Evolutionary conservation across 2,329 filamentous ascomycete species (phyloP).

Genomic region (Aureobasidium mangrovei): DNA sequence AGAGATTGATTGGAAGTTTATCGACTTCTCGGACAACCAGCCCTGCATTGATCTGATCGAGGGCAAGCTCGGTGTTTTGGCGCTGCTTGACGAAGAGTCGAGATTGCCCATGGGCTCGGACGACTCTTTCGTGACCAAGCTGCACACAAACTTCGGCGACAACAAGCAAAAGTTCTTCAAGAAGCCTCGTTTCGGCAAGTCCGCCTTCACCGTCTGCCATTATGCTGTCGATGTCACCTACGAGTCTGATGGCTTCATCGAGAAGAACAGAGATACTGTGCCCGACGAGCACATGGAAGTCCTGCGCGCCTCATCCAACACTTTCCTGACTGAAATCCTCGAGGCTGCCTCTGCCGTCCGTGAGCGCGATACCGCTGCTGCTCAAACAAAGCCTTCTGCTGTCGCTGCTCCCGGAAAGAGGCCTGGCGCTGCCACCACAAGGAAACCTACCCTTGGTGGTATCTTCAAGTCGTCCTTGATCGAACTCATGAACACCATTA

Average conservation of each 20-base stretch:
- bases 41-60: conserved; percentile 98
- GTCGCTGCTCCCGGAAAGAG: conserved; percentile 65
- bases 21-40: conserved; percentile 98
- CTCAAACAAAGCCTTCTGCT: conserved; percentile 53
- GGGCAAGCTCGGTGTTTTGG: conserved; percentile 87
- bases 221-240: conserved; percentile 98
- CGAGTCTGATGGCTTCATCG: conserved; percentile 97
- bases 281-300: conserved; percentile 97
- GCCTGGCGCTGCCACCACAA: conserved; percentile 83
- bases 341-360: conserved; percentile 78
- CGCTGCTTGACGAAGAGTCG: conserved; percentile 91
- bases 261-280: conserved; percentile 98
- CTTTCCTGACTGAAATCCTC: conserved; percentile 75
- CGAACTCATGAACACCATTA: conserved; percentile 96
- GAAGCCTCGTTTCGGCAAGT: conserved; percentile 96
- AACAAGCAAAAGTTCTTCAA: conserved; percentile 98
- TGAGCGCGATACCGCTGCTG: conserved; percentile 67
- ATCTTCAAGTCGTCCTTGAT: conserved; percentile 99
- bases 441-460: conserved; percentile 92
- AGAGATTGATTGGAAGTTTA: conserved; percentile 98
- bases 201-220: conserved; percentile 94
- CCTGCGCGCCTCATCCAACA: conserved; percentile 71
- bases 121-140: conserved; percentile 90
- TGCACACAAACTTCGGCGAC: conserved; percentile 83
- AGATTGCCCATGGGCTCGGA: conserved; percentile 94